Evolutionary conservation across 352 stramenopile genomes (phyloP).

Genomic region (Phytophthora macrochlamydospora): DNA sequence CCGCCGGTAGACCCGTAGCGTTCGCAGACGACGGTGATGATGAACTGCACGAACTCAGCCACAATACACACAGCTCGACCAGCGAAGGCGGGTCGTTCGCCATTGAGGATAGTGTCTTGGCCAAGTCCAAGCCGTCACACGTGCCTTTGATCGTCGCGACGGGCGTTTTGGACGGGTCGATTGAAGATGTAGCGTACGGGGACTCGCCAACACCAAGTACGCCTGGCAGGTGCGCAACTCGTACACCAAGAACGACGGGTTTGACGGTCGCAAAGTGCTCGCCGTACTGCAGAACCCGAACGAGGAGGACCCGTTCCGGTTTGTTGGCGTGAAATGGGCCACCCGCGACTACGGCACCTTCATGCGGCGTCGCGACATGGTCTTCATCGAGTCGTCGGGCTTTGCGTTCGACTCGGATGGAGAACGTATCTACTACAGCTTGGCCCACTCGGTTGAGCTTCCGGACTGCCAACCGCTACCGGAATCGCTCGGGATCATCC

Average conservation of each 20-base stretch:
- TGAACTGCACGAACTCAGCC: conserved; percentile 16
- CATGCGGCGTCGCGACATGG: conserved; percentile 34
- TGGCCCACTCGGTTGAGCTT: conserved; percentile 41
- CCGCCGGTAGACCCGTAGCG: conserved; percentile 19
- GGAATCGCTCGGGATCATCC: conserved; percentile 32
- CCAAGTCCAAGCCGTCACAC: conserved; percentile 23
- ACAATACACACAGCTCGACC: conserved; percentile 33
- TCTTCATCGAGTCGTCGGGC: conserved; percentile 46
- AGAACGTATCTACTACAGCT: conserved; percentile 36
- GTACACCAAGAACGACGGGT: conserved; percentile 45
- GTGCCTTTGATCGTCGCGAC: conserved; percentile 27
- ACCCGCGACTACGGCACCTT: conserved; percentile 37
- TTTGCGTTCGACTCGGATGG: conserved; percentile 40
- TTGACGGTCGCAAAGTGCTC: conserved; percentile 35
- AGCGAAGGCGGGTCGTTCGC: conserved; percentile 36
- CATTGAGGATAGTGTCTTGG: conserved; percentile 25
- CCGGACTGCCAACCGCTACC: conserved; percentile 31
- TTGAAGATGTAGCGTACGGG: conserved; percentile 34
- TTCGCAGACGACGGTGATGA: conserved; percentile 26
- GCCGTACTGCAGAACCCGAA: conserved; percentile 35
- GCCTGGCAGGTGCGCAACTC: conserved; percentile 34
- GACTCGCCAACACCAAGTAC: conserved; percentile 27
- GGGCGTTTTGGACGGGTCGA: conserved; percentile 28
- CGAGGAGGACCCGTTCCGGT: conserved; percentile 46
- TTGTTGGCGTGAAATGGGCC: conserved; percentile 43